Base-by-base conservation (phyloP, 2,329 filamentous ascomycete genomes). In the Domatiomyces globalis region DNA sequence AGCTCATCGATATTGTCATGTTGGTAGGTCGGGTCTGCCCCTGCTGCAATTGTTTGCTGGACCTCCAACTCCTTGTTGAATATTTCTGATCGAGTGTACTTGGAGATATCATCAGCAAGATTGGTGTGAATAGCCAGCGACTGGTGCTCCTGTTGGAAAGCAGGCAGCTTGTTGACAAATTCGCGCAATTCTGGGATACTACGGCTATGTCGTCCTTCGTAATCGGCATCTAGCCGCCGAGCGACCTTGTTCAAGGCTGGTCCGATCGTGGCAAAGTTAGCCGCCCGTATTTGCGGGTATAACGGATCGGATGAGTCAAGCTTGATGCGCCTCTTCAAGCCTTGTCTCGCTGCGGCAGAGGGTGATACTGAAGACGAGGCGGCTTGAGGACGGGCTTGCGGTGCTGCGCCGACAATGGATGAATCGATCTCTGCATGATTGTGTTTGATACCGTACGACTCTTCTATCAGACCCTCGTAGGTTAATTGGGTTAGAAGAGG, bases 221-320 rank as follows among this genome's bases (percentile, higher is more conserved):
- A 94, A 63, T 95, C 89, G 60, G 73, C 86, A 62, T 85, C 85
- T 20, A 98, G 73, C 10, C 90, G 82, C 27, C 88, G 81, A 4
- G 92, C 94, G 10, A 94, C 85, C 65, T 89, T 90, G 67, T 95
- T 95, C 55, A 98, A 74, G 7, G 94, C 72, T 49, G 81, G 83
- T 12, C 92, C 92, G 42, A 98, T 88, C 50, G 95, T 88, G 36
- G 89, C 90, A 66, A 96, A 98, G 65, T 98, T 98, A 43, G 86
- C 82, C 65, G 96, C 87, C 51, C 90, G 82, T 3, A 98, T 74
- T 59, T 94, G 85, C 46, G 83, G 81, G 64, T 90, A 98, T 9
- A 98, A 75, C 57, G 86, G 85, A 65, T 98, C 94, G 12, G 84
- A 87, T 2, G 85, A 85, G 65, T 96, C 90, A 1, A 98, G 77